Evolutionary conservation across 768 basidiomycete genomes (phyloP).

Genomic region (Amanita muscaria): DNA sequence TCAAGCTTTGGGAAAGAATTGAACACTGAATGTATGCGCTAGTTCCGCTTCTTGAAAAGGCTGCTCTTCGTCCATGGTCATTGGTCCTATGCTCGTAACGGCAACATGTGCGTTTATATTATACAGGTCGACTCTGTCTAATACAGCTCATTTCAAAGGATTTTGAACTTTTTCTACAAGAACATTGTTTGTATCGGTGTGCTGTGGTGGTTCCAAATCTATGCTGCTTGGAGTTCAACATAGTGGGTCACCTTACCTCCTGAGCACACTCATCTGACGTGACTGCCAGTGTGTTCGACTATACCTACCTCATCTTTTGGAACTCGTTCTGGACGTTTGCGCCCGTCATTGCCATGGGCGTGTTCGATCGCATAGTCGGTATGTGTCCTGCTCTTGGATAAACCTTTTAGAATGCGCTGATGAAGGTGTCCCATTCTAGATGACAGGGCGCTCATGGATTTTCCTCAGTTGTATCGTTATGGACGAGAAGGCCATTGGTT

Average conservation of each 20-base stretch:
- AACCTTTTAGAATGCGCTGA: background rate
- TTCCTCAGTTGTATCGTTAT: conserved; percentile 85
- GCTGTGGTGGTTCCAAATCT: conserved; percentile 98
- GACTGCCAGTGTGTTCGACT: conserved; percentile 55
- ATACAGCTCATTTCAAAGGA: conserved; percentile 38
- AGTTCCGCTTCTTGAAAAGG: conserved; percentile 91
- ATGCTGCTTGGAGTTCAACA: conserved; percentile 88
- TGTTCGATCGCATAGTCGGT: conserved; percentile 91
- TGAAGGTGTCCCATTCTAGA: conserved; percentile 32
- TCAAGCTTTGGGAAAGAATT: background rate
- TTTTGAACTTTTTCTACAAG: conserved; percentile 98
- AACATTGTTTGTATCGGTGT: conserved; percentile 93
- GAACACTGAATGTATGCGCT: background rate
- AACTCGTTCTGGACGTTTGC: conserved; percentile 92
- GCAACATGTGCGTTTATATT: conserved; percentile 64
- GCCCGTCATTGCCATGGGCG: conserved; percentile 88
- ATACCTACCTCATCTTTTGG: conserved; percentile 93
- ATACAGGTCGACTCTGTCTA: background rate
- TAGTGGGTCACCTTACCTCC: conserved; percentile 40
- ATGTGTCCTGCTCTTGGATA: conserved; percentile 15
- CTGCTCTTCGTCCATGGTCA: conserved; percentile 94
- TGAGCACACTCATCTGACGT: background rate
- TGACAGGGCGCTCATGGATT: conserved; percentile 74
- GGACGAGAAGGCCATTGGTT: conserved; percentile 82
- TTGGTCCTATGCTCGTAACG: conserved; percentile 97